Conservation (phyloP, 805 yeast genomes). For the Metschnikowia lachancei region DNA sequence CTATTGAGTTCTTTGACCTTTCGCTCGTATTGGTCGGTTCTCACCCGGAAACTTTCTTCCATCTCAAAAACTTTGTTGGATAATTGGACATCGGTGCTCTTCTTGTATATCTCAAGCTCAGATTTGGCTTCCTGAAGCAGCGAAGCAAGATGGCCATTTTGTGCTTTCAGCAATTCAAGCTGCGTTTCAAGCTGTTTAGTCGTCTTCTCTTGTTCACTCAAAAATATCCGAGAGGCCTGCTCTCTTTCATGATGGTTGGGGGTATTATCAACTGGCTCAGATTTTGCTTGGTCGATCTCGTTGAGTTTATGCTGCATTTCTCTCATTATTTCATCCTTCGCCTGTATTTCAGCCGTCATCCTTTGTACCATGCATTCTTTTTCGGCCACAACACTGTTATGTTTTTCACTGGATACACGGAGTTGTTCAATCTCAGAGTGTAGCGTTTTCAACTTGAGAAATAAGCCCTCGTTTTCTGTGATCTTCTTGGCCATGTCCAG, state of each 20-base stretch:
- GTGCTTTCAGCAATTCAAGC: not conserved
- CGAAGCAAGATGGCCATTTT: conserved; percentile 2
- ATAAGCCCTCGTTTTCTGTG: conserved; percentile 13
- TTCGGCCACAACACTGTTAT: not conserved
- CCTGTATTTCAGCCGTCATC: conserved; percentile 17
- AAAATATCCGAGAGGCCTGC: conserved; percentile 1
- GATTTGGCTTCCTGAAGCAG: conserved; percentile 3
- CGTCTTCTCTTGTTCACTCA: conserved; percentile 1
- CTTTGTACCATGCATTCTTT: conserved; percentile 24
- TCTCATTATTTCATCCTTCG: conserved; percentile 8
- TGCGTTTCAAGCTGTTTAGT: not conserved
- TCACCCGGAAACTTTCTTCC: conserved; percentile 24
- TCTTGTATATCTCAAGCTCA: conserved; percentile 18
- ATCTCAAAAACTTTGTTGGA: conserved; percentile 27
- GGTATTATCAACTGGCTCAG: too few relatives aligned
- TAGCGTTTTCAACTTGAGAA: conserved; percentile 9
- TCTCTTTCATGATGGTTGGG: not conserved
- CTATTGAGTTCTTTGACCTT: conserved; percentile 34
- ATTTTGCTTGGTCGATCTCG: not conserved
- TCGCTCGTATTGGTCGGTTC: conserved; percentile 31
- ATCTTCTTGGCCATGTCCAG: conserved; percentile 4
- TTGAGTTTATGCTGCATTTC: not conserved
- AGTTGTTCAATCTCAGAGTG: not conserved
- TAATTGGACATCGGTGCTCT: conserved; percentile 25
- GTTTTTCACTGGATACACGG: not conserved